Conservation (phyloP, 306 rosid species). For the Cyamopsis tetragonoloba region DNA sequence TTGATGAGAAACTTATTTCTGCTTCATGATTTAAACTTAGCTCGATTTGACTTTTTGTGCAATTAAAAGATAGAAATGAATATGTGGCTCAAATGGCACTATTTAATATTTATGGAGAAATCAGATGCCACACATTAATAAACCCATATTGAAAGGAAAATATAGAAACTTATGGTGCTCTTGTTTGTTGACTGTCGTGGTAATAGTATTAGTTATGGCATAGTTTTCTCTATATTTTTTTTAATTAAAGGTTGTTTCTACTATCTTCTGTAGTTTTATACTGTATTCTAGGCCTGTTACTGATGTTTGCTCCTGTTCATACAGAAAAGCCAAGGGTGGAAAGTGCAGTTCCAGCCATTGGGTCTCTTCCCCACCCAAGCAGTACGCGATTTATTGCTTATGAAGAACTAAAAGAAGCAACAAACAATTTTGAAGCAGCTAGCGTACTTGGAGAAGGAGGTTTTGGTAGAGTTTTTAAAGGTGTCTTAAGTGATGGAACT, state of each 20-base stretch:
- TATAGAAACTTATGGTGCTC: background rate
- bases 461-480: constrained; percentile 90
- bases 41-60: background rate
- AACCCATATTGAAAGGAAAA: background rate
- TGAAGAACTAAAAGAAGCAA: constrained; percentile 95
- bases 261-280: background rate
- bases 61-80: background rate
- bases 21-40: constrained; percentile 1
- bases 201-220: background rate
- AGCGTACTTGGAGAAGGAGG: constrained; percentile 95
- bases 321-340: constrained; percentile 64
- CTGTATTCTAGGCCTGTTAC: background rate
- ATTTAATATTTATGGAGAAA: constrained; percentile 5
- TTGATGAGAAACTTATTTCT: constrained; percentile 8
- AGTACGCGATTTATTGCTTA: constrained; percentile 87
- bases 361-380: constrained; percentile 80
- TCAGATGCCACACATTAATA: background rate
- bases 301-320: constrained; percentile 6
- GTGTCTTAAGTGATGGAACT: constrained; percentile 88
- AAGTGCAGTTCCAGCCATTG: constrained; percentile 43
- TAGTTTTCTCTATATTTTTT: background rate
- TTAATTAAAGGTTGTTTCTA: background rate
- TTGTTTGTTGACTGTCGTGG: background rate
- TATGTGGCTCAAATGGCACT: background rate
- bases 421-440: constrained; percentile 81